Evolutionary conservation across 2,329 filamentous ascomycete species (phyloP).

Genomic region (Hypoxylon sp.): DNA sequence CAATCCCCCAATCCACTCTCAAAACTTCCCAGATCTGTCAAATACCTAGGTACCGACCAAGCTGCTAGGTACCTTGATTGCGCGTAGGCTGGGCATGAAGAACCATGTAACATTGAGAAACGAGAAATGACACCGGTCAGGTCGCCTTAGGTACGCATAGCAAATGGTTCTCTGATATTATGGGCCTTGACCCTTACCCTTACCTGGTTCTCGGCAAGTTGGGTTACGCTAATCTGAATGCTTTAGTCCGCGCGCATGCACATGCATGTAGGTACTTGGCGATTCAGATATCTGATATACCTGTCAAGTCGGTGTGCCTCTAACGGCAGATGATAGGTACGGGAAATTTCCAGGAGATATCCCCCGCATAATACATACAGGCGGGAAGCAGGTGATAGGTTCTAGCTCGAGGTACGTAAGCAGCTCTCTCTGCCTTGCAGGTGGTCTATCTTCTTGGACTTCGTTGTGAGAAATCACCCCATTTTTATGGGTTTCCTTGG

Average conservation of each 20-base stretch:
- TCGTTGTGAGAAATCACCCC: conserved; percentile 40
- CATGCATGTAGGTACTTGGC: conserved; percentile 11
- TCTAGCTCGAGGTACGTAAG: conserved; percentile 30
- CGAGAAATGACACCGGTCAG: no score
- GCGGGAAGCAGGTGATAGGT: conserved; percentile 20
- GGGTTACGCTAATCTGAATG: conserved; percentile 18
- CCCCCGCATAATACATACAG: conserved; percentile 28
- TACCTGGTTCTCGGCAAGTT: conserved; percentile 20
- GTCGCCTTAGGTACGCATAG: no score
- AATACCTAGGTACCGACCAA: conserved; percentile 30
- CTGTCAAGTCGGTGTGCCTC: conserved; percentile 19
- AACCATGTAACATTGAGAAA: not conserved
- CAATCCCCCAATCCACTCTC: conserved; percentile 29
- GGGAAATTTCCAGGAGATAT: conserved; percentile 28
- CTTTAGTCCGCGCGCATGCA: conserved; percentile 20
- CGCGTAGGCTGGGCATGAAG: not conserved
- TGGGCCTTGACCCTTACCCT: not conserved
- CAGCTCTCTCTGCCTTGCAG: conserved; percentile 11
- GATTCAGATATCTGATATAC: conserved; percentile 24
- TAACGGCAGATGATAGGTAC: conserved; percentile 34
- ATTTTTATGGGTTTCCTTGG: conserved; percentile 39
- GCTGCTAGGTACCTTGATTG: conserved; percentile 3
- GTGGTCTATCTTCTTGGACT: conserved; percentile 9
- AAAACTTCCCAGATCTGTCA: conserved; percentile 36
- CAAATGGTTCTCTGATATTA: not conserved